phyloP scores from a whole-genome alignment of 2,329 filamentous ascomycete species.

The Cladosporium sphaerospermum region DNA sequence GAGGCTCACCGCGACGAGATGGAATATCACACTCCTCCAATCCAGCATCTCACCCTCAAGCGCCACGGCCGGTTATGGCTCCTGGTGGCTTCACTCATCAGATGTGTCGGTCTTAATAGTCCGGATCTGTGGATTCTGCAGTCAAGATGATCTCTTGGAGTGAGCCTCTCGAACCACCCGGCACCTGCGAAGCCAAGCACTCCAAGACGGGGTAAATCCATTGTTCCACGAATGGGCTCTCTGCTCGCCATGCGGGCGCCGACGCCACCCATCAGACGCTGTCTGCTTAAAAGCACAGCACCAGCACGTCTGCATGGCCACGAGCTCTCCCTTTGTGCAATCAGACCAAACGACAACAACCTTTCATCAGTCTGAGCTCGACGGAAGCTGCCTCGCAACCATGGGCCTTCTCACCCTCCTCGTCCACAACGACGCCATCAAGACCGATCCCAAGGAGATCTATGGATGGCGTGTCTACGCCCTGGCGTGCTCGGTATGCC shows the following conservation, averaged over 20 bases:
- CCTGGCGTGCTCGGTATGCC: conserved; percentile 52
- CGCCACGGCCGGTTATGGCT: conserved; percentile 1
- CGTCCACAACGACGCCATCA: conserved; percentile 67
- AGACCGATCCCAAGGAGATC: conserved; percentile 58
- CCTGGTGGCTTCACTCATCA: not conserved
- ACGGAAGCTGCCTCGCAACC: conserved; percentile 1
- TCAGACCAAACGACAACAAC: not conserved
- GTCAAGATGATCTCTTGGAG: conserved; percentile 5
- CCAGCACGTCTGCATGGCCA: conserved; percentile 1
- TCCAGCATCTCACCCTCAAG: conserved; percentile 1
- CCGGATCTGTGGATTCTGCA: not conserved
- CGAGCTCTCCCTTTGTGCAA: not conserved
- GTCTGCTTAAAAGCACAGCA: conserved; percentile 8
- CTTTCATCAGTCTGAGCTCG: conserved; percentile 4
- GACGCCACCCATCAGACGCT: conserved; percentile 3
- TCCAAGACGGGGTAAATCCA: conserved; percentile 9
- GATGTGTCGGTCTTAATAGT: not conserved
- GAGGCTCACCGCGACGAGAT: conserved; percentile 3
- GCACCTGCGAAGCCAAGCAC: conserved; percentile 1
- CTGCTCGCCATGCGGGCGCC: not conserved
- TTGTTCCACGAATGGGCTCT: conserved; percentile 8
- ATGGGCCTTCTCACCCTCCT: conserved; percentile 47
- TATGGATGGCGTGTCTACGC: conserved; percentile 65
- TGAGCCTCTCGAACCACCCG: not conserved
- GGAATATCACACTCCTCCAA: conserved; percentile 11